Evolutionary conservation across 371 early-diverging fungal species (phyloP).

Genomic region (Umbelopsis sp.): DNA sequence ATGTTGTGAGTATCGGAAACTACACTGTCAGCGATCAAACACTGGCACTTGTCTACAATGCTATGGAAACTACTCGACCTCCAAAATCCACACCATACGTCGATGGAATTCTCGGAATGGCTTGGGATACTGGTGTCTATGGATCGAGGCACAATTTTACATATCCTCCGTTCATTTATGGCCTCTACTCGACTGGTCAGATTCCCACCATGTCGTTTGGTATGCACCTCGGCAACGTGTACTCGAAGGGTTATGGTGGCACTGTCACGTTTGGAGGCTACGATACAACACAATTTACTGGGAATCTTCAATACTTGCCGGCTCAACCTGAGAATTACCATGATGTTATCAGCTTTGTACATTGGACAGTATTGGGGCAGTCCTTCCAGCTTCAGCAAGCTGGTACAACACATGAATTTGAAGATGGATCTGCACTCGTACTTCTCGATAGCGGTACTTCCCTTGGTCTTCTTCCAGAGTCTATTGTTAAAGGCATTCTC

Average conservation of each 20-base stretch:
- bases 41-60: conserved; percentile 29
- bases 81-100: neutral
- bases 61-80: neutral
- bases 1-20: conserved; percentile 52
- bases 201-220: neutral
- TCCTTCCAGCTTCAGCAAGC: neutral
- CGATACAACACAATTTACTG: conserved; percentile 50
- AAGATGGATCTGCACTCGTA: neutral
- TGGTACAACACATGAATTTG: neutral
- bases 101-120: conserved; percentile 3
- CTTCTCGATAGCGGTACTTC: conserved; percentile 50
- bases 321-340: conserved; percentile 21
- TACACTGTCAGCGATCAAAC: conserved; percentile 51
- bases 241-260: conserved; percentile 33
- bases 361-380: conserved; percentile 40
- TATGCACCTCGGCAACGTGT: neutral
- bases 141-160: neutral
- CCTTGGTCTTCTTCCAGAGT: conserved; percentile 39
- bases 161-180: conserved; percentile 1
- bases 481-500: conserved; percentile 1
- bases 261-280: conserved; percentile 60
- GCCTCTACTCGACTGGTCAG: neutral
- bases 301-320: conserved; percentile 44
- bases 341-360: conserved; percentile 22
- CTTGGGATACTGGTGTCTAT: neutral